Evolutionary conservation across 495 filamentous ascomycete genomes (phyloP).

Genomic region (Hypoxylon trugodes): DNA sequence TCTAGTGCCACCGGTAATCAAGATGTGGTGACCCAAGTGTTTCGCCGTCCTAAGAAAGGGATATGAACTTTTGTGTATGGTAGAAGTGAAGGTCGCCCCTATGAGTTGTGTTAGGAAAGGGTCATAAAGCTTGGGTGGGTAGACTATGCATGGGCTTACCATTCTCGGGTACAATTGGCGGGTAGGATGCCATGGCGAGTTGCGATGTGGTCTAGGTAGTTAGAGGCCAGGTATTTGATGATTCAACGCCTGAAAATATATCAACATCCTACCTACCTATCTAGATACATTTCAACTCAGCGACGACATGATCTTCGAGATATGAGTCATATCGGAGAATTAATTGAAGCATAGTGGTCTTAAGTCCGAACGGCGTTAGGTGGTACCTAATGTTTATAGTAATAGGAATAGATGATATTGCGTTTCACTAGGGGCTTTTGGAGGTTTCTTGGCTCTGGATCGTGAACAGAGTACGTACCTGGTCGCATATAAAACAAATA

Average conservation of each 20-base stretch:
- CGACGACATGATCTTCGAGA: too few species aligned
- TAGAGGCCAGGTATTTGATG: too few species aligned
- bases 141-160: conserved; percentile 1
- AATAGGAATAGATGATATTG: too few species aligned
- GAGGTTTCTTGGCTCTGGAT: too few species aligned
- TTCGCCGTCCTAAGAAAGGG: conserved; percentile 44
- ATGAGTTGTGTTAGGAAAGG: background rate
- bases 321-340: too few species aligned
- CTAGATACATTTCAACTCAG: background rate
- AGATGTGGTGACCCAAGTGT: conserved; percentile 49
- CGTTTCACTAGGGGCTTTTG: too few species aligned
- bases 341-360: too few species aligned
- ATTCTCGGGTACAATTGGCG: conserved; percentile 11
- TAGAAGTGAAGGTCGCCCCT: conserved; percentile 28
- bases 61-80: conserved; percentile 49
- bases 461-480: too few species aligned
- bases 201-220: background rate
- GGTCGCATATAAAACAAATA: too few species aligned
- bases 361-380: conserved; percentile 17
- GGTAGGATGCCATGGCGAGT: conserved; percentile 19
- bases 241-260: background rate
- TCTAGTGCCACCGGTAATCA: conserved; percentile 58
- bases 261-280: background rate
- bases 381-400: too few species aligned
- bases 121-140: background rate